Percentiles rank a stretch among this genome's conserved stretches.
Evolutionary conservation across 805 yeast species (phyloP).

Genomic region (Saturnispora sekii): DNA sequence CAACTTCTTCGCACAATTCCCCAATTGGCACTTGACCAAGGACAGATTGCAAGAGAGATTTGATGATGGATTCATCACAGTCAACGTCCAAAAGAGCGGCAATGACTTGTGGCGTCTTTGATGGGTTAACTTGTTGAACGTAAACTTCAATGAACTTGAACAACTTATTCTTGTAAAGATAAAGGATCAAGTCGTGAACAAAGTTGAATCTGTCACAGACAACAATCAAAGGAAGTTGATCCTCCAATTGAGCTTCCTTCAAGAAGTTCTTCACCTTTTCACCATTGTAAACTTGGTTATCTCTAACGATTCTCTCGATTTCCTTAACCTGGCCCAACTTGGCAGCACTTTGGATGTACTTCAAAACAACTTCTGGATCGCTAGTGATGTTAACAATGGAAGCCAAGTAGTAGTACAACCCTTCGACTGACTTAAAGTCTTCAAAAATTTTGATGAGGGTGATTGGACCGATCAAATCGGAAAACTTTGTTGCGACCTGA

Average conservation of each 20-base stretch:
- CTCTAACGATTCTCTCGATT: constrained; percentile 91
- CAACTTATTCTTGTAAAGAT: constrained; percentile 89
- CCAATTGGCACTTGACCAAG: constrained; percentile 90
- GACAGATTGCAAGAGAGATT: constrained; percentile 71
- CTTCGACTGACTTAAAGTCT: constrained; percentile 86
- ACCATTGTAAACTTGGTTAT: constrained; percentile 88
- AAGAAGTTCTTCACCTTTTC: constrained; percentile 96
- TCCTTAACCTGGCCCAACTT: constrained; percentile 83
- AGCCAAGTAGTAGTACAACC: constrained; percentile 86
- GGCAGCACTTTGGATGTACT: constrained; percentile 92
- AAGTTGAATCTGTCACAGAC: constrained; percentile 89
- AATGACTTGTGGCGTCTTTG: constrained; percentile 91
- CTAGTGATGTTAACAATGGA: constrained; percentile 89
- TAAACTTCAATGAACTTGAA: constrained; percentile 96
- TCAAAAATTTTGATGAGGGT: constrained; percentile 85
- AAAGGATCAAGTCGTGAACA: constrained; percentile 88
- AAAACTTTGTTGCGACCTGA: constrained; percentile 94
- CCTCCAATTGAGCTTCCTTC: constrained; percentile 88
- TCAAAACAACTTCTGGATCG: constrained; percentile 91
- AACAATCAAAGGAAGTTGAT: constrained; percentile 91
- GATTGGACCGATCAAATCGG: constrained; percentile 83
- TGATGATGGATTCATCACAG: constrained; percentile 85
- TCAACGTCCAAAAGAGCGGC: constrained; percentile 96
- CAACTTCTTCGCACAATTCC: constrained; percentile 87
- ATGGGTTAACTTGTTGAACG: constrained; percentile 95